Conservation (phyloP, 306 rosid species). For the Citrullus amarus region DNA sequence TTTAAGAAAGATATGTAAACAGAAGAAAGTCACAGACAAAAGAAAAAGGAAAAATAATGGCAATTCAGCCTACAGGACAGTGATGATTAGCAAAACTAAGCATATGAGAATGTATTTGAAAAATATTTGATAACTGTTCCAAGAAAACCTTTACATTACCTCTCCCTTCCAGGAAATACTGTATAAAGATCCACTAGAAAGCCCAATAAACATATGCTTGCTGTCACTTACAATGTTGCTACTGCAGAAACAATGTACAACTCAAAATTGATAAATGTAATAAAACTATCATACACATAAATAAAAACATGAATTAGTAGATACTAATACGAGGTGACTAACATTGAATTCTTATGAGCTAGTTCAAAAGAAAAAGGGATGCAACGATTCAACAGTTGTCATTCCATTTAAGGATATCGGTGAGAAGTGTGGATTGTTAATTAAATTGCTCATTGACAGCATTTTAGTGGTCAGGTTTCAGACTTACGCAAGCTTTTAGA, state of each 20-base stretch:
- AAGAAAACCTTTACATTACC: slow-evolving; percentile 36
- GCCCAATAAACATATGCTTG: slow-evolving; percentile 79
- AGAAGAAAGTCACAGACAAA: slow-evolving; percentile 8
- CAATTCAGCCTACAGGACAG: neutral
- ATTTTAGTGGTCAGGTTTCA: neutral
- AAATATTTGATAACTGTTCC: neutral
- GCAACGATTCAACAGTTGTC: neutral
- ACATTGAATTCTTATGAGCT: neutral
- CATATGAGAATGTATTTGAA: neutral
- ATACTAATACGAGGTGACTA: neutral
- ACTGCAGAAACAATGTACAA: slow-evolving; percentile 33
- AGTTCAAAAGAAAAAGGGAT: neutral
- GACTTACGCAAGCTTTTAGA: neutral
- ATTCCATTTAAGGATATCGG: neutral
- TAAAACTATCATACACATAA: neutral
- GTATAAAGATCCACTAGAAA: slow-evolving; percentile 81
- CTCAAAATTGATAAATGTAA: slow-evolving; percentile 20
- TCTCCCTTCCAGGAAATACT: slow-evolving; percentile 95
- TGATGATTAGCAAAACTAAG: neutral
- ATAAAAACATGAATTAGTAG: neutral
- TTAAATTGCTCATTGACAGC: neutral
- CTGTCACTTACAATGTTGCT: slow-evolving; percentile 79
- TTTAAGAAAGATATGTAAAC: slow-evolving; percentile 20
- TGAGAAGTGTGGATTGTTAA: neutral
- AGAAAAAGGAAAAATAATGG: neutral